phyloP scores from a whole-genome alignment of 164 flowering plant genomes.

The Magnolia sinica region DNA sequence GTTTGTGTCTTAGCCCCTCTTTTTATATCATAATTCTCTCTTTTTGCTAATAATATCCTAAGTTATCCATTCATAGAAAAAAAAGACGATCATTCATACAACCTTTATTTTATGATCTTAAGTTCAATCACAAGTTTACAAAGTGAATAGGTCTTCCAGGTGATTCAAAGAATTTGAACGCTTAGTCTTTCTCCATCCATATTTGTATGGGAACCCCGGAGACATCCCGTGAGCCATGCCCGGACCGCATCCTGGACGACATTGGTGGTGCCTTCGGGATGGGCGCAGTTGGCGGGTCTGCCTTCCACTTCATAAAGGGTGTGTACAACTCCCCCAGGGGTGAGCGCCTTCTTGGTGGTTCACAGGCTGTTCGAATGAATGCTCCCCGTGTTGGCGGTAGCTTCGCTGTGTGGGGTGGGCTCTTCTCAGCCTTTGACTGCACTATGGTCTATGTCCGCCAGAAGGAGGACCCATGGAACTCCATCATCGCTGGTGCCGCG shows the following conservation, averaged over 20 bases:
- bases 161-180: neutral
- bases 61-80: no score
- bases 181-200: neutral
- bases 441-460: slow-evolving; percentile 76
- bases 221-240: slow-evolving; percentile 79
- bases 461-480: slow-evolving; percentile 97
- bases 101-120: no score
- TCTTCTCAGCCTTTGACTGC: slow-evolving; percentile 83
- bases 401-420: slow-evolving; percentile 93
- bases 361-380: slow-evolving; percentile 75
- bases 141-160: neutral
- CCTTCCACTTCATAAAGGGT: slow-evolving; percentile 77
- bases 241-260: slow-evolving; percentile 80
- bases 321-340: slow-evolving; percentile 67
- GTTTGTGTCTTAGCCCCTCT: no score
- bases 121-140: no score
- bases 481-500: slow-evolving; percentile 79
- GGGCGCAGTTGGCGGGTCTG: slow-evolving; percentile 90
- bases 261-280: slow-evolving; percentile 86
- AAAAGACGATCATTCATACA: no score
- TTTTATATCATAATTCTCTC: no score
- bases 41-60: no score
- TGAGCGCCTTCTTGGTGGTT: slow-evolving; percentile 59
- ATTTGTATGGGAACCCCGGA: slow-evolving; percentile 69
- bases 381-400: slow-evolving; percentile 84